These are phyloP conservation scores for Trichophyton verrucosum DNA, from an alignment of 2,329 filamentous ascomycete species.

Conservation along the genomic window DNA sequence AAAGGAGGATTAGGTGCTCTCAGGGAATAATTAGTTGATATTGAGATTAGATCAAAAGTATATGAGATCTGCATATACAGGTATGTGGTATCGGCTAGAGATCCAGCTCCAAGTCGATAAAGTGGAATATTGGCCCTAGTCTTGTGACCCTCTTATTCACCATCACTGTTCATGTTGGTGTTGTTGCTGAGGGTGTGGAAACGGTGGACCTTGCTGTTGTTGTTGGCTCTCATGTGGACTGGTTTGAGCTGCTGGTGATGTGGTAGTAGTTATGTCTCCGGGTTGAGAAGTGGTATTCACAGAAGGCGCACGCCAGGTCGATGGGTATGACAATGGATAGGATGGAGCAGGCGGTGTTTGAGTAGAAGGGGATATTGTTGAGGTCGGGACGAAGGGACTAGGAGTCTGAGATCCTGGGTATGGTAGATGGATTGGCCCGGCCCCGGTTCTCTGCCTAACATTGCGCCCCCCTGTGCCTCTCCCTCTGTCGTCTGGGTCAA, in stretches of 20 bases:
- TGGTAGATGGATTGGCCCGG: constrained; percentile 4
- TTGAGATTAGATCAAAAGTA: neutral
- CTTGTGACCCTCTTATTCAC: neutral
- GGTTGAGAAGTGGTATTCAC: neutral
- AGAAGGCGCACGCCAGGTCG: neutral
- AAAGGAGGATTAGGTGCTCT: neutral
- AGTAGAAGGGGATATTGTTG: neutral
- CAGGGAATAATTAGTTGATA: neutral
- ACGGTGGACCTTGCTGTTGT: neutral
- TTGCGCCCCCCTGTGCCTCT: constrained; percentile 2
- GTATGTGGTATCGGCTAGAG: neutral
- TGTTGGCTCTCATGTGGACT: neutral
- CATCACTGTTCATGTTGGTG: neutral
- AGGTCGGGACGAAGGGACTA: neutral
- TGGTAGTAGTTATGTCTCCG: neutral
- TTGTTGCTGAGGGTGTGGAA: neutral
- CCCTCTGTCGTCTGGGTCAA: constrained; percentile 6
- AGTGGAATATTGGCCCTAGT: neutral
- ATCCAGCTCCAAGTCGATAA: neutral
- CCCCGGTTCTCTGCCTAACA: constrained; percentile 10
- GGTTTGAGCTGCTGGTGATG: neutral
- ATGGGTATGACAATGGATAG: neutral
- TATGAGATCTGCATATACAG: neutral
- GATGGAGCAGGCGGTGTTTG: neutral
- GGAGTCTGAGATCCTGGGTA: neutral